Evolutionary conservation across 2,329 filamentous ascomycete genomes (phyloP).

Genomic region (Penicillium concentricum): DNA sequence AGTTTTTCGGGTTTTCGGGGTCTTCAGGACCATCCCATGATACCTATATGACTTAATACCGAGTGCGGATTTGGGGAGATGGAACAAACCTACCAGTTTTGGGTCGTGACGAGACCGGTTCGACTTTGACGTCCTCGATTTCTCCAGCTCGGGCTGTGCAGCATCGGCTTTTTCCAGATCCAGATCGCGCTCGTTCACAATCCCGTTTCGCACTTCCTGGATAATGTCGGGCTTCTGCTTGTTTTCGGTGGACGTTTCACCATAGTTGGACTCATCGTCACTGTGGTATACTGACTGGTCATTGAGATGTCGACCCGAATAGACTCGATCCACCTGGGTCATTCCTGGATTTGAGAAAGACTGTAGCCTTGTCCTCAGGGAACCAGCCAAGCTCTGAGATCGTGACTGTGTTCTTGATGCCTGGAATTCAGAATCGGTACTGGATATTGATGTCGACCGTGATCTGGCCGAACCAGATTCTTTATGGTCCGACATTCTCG

Average conservation of each 20-base stretch:
- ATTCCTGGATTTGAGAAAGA: conserved; percentile 18
- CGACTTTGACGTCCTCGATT: conserved; percentile 23
- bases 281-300: conserved; percentile 35
- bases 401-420: conserved; percentile 5
- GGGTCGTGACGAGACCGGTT: conserved; percentile 20
- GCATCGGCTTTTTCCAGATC: conserved; percentile 25
- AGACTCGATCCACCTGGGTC: conserved; percentile 23
- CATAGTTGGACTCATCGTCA: conserved; percentile 17
- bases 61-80: background rate
- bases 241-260: background rate
- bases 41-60: conserved; percentile 28
- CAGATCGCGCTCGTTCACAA: conserved; percentile 28
- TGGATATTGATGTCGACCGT: conserved; percentile 19
- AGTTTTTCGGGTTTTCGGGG: conserved; percentile 53
- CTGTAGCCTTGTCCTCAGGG: conserved; percentile 9
- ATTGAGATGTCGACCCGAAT: conserved; percentile 35
- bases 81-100: conserved; percentile 25
- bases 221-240: conserved; percentile 15
- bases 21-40: conserved; percentile 56
- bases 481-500: conserved; percentile 13
- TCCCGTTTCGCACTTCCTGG: conserved; percentile 25
- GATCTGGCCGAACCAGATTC: conserved; percentile 8
- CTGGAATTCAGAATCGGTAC: conserved; percentile 10
- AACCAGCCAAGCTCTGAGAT: conserved; percentile 1
- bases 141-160: conserved; percentile 21